A percentile compares a stretch with the other conserved stretches of the same genome.
Evolutionary conservation across 2,329 filamentous ascomycete species (phyloP).

Genomic region (Sporothrix variecibatus): DNA sequence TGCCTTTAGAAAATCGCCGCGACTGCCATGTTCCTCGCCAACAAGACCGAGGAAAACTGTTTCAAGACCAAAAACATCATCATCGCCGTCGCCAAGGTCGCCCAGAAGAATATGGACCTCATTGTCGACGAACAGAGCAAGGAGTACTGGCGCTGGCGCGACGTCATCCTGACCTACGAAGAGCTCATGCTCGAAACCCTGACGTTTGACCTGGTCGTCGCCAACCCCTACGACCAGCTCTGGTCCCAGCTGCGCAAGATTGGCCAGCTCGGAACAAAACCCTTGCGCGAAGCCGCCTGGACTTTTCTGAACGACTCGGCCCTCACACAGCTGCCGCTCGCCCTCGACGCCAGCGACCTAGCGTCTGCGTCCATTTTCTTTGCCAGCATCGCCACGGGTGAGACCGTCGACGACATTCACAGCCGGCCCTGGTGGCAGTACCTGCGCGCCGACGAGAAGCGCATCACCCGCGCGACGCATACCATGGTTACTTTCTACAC

Average conservation of each 20-base stretch:
- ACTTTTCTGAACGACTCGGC: slow-evolving; percentile 90
- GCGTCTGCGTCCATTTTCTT: slow-evolving; percentile 87
- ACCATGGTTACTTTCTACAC: slow-evolving; percentile 70
- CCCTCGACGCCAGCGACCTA: slow-evolving; percentile 77
- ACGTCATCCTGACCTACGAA: slow-evolving; percentile 89
- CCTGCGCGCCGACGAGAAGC: slow-evolving; percentile 68
- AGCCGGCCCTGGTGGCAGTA: slow-evolving; percentile 86
- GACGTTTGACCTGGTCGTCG: slow-evolving; percentile 90
- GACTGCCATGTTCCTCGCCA: slow-evolving; percentile 88
- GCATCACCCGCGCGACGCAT: slow-evolving; percentile 72
- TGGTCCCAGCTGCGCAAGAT: slow-evolving; percentile 67
- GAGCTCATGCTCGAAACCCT: slow-evolving; percentile 88
- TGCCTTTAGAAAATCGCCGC: slow-evolving; percentile 75
- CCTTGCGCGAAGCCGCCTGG: slow-evolving; percentile 54
- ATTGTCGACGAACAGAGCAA: slow-evolving; percentile 95
- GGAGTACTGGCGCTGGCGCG: slow-evolving; percentile 97
- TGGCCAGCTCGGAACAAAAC: slow-evolving; percentile 31
- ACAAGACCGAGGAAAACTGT: slow-evolving; percentile 96
- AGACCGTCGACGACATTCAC: slow-evolving; percentile 74
- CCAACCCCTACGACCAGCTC: slow-evolving; percentile 82
- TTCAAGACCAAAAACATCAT: slow-evolving; percentile 95
- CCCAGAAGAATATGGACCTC: slow-evolving; percentile 88
- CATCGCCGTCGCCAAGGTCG: slow-evolving; percentile 88
- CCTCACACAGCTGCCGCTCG: slow-evolving; percentile 79
- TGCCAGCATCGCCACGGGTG: slow-evolving; percentile 71